Base-by-base conservation (phyloP, 75 land plant species). In the Azolla pinnata region DNA sequence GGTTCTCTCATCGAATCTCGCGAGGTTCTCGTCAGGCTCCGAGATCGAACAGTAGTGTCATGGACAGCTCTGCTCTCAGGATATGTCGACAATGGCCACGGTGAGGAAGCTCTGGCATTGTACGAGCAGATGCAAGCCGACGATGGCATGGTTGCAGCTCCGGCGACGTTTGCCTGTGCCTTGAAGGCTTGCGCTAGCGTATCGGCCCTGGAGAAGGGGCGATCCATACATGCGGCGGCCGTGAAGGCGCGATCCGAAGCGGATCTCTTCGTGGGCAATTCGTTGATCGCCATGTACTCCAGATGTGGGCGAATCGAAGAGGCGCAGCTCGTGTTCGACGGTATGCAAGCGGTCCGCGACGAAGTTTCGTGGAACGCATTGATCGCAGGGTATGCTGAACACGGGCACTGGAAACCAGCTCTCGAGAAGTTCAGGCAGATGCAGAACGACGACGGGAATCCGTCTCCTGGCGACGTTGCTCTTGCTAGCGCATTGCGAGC, bases 1-100 rank as follows among this genome's bases (percentile, higher is more conserved):
- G 82, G 86, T 14, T 64, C 76, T 33, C 31, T 79, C n/a, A 30
- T 38, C 20, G 66, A 71, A 2, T 83, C 87, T 0, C 64, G 83
- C 31, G 31, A 56, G 34, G 64, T 84, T 4, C 78, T 82, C 64
- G 74, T 78, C 62, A 79, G 75, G 70, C 70, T 78, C 58, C 62
- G 28, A 1, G 35, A 64, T 23, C 69, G 54, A 4, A 80, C 76
- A 65, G 78, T 80, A 45, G 73, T 80, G 25, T 71, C 83, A 20
- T 84, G 87, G 83, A 84, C 83, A 24, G 79, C 87, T 0, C 74
- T 84, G 83, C 67, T 84, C 56, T 80, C 77, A 0, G 87, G 87
- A 0, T 84, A 84, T 63, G 75, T 63, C 38, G 80, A 84, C 29
- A 71, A 80, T 72, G 83, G 81, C 0, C 54, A 56, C 47, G 45